Evolutionary conservation across 2,329 filamentous ascomycete genomes (phyloP).

Genomic region (Diaporthe vexans): DNA sequence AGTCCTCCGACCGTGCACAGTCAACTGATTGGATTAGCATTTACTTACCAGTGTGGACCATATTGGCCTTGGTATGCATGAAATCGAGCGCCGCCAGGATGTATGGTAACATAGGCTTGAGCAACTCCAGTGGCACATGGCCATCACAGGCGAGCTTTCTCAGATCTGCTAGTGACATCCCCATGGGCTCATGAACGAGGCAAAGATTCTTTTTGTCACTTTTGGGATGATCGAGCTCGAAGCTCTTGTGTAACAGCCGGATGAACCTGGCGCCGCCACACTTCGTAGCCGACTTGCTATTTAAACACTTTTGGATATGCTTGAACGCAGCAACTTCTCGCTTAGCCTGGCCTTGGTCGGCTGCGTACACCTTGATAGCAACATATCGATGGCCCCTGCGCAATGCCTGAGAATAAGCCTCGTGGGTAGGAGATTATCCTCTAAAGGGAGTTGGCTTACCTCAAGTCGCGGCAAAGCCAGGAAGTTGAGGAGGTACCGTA

Average conservation of each 20-base stretch:
- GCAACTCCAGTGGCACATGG: not conserved
- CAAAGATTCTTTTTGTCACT: not conserved
- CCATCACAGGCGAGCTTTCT: not conserved
- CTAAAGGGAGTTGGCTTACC: not conserved
- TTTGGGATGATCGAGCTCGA: not conserved
- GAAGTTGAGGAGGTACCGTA: not conserved
- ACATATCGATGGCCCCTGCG: not conserved
- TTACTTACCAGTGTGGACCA: not conserved
- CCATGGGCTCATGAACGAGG: not conserved
- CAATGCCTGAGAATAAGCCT: not conserved
- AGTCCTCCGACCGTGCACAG: not conserved
- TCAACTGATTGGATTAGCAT: not conserved
- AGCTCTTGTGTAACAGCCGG: not conserved
- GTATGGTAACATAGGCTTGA: not conserved
- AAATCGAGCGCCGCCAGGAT: not conserved
- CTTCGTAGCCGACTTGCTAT: not conserved
- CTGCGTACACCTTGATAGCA: not conserved
- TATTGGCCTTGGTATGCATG: constrained; percentile 1
- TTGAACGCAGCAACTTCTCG: not conserved
- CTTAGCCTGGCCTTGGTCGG: constrained; percentile 1
- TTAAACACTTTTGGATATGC: not conserved
- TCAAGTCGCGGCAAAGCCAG: constrained; percentile 1
- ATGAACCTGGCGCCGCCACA: not conserved
- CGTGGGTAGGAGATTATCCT: no score
- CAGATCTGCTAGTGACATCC: not conserved